phyloP scores from a whole-genome alignment of 129 eudicot species.

The Artemisia argyi region DNA sequence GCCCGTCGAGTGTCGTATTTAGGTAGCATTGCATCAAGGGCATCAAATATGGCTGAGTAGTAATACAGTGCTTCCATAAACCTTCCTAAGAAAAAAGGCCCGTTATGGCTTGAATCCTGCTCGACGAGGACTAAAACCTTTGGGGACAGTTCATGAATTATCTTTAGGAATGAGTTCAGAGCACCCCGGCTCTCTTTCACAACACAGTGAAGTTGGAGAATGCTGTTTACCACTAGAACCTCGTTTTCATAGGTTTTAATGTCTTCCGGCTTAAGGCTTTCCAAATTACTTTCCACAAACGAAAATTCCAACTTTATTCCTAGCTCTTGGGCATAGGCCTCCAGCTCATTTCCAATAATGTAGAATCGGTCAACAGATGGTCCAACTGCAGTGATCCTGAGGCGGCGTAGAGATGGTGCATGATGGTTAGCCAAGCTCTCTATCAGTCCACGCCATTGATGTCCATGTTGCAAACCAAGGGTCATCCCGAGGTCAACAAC shows the following conservation, averaged over 20 bases:
- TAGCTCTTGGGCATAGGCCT: conserved; percentile 34
- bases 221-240: conserved; percentile 47
- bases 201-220: conserved; percentile 46
- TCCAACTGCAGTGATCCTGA: conserved; percentile 48
- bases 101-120: conserved; percentile 62
- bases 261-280: conserved; percentile 39
- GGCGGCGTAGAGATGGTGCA: conserved; percentile 29
- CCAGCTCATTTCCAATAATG: conserved; percentile 42
- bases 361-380: conserved; percentile 25
- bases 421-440: conserved; percentile 41
- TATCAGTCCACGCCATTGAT: conserved; percentile 47
- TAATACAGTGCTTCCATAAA: conserved; percentile 57
- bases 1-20: conserved; percentile 50
- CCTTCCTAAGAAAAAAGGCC: conserved; percentile 60
- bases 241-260: conserved; percentile 36
- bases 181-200: conserved; percentile 65
- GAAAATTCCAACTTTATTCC: conserved; percentile 42
- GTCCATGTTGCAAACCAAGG: conserved; percentile 52
- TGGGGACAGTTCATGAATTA: conserved; percentile 46
- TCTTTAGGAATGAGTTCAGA: conserved; percentile 44
- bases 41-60: conserved; percentile 54
- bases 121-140: conserved; percentile 43
- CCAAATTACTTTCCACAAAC: conserved; percentile 40
- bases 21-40: conserved; percentile 57
- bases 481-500: conserved; percentile 57